These are phyloP conservation scores for Capsicum rhomboideum DNA, from an alignment of 257 asterid species.

Conservation along the genomic window DNA sequence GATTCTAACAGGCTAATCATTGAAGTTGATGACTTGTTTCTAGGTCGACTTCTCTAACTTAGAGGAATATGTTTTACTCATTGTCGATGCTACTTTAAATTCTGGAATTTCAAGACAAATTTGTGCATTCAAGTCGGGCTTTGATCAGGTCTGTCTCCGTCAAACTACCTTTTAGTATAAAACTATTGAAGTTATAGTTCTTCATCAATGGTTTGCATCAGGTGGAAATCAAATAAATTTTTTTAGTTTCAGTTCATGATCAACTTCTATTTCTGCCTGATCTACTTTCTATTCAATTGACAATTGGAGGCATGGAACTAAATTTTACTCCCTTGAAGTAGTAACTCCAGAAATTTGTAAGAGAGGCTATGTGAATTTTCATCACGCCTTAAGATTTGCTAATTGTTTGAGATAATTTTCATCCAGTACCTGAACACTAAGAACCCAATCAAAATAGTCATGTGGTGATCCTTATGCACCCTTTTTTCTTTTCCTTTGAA, in stretches of 20 bases:
- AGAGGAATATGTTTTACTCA: slow-evolving; percentile 55
- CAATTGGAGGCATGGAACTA: background rate
- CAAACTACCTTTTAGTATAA: background rate
- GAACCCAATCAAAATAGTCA: background rate
- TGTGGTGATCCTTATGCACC: background rate
- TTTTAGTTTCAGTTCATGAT: background rate
- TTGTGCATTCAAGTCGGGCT: slow-evolving; percentile 90
- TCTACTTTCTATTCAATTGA: background rate
- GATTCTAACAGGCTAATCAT: slow-evolving; percentile 5
- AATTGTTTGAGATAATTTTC: background rate
- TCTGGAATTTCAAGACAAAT: slow-evolving; percentile 85
- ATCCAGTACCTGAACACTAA: background rate
- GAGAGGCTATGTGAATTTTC: background rate
- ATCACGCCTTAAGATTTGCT: background rate
- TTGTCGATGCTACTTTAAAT: slow-evolving; percentile 62
- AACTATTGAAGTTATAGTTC: background rate
- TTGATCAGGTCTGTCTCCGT: slow-evolving; percentile 53
- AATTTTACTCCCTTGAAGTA: background rate
- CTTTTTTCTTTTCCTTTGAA: background rate
- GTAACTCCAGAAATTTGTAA: background rate
- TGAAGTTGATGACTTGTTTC: slow-evolving; percentile 7
- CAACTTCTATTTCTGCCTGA: background rate
- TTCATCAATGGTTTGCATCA: background rate
- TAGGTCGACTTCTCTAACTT: slow-evolving; percentile 65
- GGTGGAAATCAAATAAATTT: background rate